These are phyloP conservation scores for Brasilioporus rufonigricans DNA, from an alignment of 768 basidiomycete genomes.

Conservation along the genomic window DNA sequence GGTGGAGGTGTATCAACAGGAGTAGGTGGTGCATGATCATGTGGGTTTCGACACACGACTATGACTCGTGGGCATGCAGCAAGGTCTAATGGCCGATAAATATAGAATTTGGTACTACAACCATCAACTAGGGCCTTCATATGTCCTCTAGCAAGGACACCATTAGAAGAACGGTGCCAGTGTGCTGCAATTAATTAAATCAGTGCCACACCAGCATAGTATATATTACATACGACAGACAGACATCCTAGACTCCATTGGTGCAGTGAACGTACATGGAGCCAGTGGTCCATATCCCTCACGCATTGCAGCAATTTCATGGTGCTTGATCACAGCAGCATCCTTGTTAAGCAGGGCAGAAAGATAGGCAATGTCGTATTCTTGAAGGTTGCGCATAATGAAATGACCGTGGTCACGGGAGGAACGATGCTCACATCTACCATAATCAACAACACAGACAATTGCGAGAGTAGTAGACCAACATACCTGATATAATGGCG, in stretches of 20 bases:
- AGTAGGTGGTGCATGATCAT: conserved; percentile 2
- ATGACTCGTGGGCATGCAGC: not conserved
- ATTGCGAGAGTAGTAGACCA: not conserved
- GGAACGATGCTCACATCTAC: not conserved
- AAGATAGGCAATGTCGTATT: conserved; percentile 1
- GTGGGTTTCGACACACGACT: conserved; percentile 9
- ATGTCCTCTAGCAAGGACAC: not conserved
- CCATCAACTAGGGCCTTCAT: not conserved
- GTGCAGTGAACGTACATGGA: not conserved
- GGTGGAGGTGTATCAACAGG: not conserved
- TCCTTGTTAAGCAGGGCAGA: not conserved
- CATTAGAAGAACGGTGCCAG: not conserved
- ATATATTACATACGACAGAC: not conserved
- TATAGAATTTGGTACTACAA: not conserved
- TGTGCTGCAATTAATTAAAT: not conserved
- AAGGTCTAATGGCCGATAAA: not conserved
- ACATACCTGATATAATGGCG: not conserved
- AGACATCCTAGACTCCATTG: not conserved
- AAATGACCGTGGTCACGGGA: not conserved
- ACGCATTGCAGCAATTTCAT: not conserved
- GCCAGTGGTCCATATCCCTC: not conserved
- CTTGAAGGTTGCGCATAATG: conserved; percentile 2
- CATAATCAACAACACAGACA: no score
- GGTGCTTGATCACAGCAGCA: not conserved
- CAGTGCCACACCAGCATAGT: no score